Percentiles rank a stretch among this genome's conserved stretches.
Evolutionary conservation across 2,329 filamentous ascomycete genomes (phyloP).

Genomic region (Fusarium sp.): DNA sequence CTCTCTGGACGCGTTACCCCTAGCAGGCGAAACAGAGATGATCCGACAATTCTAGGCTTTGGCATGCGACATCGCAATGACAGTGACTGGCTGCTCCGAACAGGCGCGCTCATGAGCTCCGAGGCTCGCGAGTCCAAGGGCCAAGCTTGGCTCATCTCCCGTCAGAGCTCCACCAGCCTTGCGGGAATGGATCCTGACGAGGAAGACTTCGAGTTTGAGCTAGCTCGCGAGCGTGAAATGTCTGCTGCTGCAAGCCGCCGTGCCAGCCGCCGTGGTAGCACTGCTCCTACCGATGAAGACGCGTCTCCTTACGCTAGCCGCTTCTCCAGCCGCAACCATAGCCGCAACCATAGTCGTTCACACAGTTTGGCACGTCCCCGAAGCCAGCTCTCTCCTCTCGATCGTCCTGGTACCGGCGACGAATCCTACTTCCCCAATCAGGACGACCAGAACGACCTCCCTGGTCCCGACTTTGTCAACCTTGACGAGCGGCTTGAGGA

Average conservation of each 20-base stretch:
- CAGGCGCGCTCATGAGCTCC: conserved; percentile 67
- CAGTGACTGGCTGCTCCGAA: conserved; percentile 70
- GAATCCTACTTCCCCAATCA: conserved; percentile 41
- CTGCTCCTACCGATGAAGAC: conserved; percentile 50
- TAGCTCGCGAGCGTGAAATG: conserved; percentile 59
- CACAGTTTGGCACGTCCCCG: conserved; percentile 48
- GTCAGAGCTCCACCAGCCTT: conserved; percentile 70
- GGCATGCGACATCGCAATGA: conserved; percentile 54
- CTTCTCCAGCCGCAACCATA: conserved; percentile 55
- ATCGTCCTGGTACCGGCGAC: conserved; percentile 44
- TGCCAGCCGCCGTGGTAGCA: conserved; percentile 58
- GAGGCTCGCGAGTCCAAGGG: conserved; percentile 72
- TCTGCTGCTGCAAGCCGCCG: conserved; percentile 52
- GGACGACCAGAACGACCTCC: conserved; percentile 47
- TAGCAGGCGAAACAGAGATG: conserved; percentile 46
- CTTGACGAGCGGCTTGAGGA: conserved; percentile 66
- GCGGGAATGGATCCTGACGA: conserved; percentile 62
- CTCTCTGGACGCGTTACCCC: conserved; percentile 49
- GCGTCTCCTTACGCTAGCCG: conserved; percentile 53
- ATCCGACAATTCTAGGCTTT: conserved; percentile 31
- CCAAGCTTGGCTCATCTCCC: conserved; percentile 71
- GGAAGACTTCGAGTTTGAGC: conserved; percentile 60
- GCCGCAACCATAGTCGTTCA: conserved; percentile 48
- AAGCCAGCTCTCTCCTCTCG: conserved; percentile 55
- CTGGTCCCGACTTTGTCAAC: conserved; percentile 69